Evolutionary conservation across 1,139 yeast species (phyloP), one percentile per base, ranked within the genome.

Genomic region (Protomyces lactucae-debilis): DNA sequence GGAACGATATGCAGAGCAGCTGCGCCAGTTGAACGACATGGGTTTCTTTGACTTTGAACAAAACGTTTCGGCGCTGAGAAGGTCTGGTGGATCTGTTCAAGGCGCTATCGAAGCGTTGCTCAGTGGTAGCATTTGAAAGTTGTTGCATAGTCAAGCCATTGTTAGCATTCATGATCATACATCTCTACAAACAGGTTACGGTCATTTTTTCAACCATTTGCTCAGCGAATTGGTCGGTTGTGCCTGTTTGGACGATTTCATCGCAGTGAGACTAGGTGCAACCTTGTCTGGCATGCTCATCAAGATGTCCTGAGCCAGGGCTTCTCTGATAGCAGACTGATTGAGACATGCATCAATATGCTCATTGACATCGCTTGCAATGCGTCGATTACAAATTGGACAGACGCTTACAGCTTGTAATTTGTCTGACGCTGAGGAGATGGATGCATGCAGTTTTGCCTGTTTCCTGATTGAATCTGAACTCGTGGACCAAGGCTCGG

Each of bases 71-170:
- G 98, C 98, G 0, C 81, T 93, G 72, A 85, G 97, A 78, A 85
- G 98, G 77, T 85, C 95, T 65, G 98, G 98, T 32, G 99, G 99
- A 12, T 88, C 92, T 70, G 98, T 93, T 21, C 97, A 93, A 76
- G 98, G 98, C 52, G 99, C 99, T 14, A 82, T 93, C 65, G 97
- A 92, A 75, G 88, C 90, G 67, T 79, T 93, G 71, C 82, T 93
- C 67, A 86, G 81, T 69, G 87, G 86, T n/a, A 25, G 52, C 18
- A 14, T 45, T 18, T 55, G 55, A 55, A 39, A 9, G n/a, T 14
- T 28, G 32, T 28, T 39, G 43, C 43, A 39, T 39, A 39, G n/a
- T 39, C 14, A 14, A 39, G 43, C 43, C 8, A 12, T 39, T 39
- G 16, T 39, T 16, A 10, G 43, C 16, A 39, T 39, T 28, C 32